A percentile compares a stretch with the other conserved stretches of the same genome.
phyloP scores from a whole-genome alignment of 2,329 filamentous ascomycete species.

The Arthroderma uncinatum region DNA sequence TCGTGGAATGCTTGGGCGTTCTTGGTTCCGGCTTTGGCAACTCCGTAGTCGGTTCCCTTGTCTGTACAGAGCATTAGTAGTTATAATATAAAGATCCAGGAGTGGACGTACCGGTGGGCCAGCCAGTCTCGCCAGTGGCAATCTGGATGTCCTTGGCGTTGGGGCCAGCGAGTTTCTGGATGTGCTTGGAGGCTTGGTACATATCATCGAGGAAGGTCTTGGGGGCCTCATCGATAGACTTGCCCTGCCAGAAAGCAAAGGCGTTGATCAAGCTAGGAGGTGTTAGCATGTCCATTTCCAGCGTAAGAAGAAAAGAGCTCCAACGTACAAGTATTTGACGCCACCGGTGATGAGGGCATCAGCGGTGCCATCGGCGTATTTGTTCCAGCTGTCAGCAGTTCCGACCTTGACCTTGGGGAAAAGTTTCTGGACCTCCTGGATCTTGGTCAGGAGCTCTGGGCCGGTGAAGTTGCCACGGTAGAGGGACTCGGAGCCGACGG shows the following conservation, averaged over 20 bases:
- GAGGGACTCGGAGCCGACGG: conserved; percentile 58
- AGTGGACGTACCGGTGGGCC: conserved; percentile 44
- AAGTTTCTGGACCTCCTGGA: conserved; percentile 49
- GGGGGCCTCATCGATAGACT: conserved; percentile 46
- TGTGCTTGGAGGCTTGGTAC: conserved; percentile 50
- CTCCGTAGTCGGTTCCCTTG: conserved; percentile 51
- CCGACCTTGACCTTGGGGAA: conserved; percentile 49
- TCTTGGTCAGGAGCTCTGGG: conserved; percentile 48
- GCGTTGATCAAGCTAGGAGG: conserved; percentile 48
- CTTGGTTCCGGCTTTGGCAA: conserved; percentile 47
- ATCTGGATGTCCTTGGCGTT: conserved; percentile 47
- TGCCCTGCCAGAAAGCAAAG: conserved; percentile 63
- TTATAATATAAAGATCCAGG: background rate
- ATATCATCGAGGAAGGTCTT: conserved; percentile 58
- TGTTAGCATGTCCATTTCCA: background rate
- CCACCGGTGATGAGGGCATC: conserved; percentile 50
- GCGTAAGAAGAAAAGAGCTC: background rate
- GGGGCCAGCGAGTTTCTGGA: conserved; percentile 48
- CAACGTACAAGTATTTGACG: conserved; percentile 48
- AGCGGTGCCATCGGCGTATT: conserved; percentile 56
- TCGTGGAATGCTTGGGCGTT: conserved; percentile 53
- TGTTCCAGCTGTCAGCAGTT: conserved; percentile 64
- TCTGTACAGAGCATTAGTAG: conserved; percentile 16
- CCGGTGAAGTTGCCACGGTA: conserved; percentile 59
- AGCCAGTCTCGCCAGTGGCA: conserved; percentile 59